Evolutionary conservation across 2,329 filamentous ascomycete genomes (phyloP).

Genomic region (Bipolaris zeicola): DNA sequence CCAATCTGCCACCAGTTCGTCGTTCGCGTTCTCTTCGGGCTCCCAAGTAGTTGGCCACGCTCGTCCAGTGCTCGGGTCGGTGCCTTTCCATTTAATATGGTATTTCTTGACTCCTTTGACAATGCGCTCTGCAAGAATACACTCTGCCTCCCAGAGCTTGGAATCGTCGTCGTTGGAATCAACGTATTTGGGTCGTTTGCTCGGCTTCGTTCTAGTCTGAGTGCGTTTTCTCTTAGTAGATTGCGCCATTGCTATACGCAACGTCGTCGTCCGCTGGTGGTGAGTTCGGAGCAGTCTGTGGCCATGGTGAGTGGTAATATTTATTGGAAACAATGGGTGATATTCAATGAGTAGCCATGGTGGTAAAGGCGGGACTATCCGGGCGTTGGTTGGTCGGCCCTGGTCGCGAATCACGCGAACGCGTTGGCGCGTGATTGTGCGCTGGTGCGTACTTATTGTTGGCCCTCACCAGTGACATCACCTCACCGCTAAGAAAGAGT

Average conservation of each 20-base stretch:
- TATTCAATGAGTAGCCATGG: constrained; percentile 2
- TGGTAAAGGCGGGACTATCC: constrained; percentile 6
- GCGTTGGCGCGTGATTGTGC: constrained; percentile 5
- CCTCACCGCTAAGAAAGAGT: background rate
- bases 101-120: constrained; percentile 49
- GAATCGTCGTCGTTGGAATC: constrained; percentile 10
- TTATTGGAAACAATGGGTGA: background rate
- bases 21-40: constrained; percentile 43
- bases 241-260: constrained; percentile 35
- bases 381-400: background rate
- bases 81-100: constrained; percentile 62
- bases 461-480: background rate
- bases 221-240: constrained; percentile 31
- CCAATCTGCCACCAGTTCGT: constrained; percentile 43
- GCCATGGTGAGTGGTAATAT: constrained; percentile 29
- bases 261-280: constrained; percentile 13
- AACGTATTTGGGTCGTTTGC: constrained; percentile 24
- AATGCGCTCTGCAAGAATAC: constrained; percentile 23
- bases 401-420: background rate
- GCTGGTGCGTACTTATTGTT: background rate
- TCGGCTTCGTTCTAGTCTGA: constrained; percentile 15
- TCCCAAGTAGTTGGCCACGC: constrained; percentile 61
- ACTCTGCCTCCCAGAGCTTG: constrained; percentile 15
- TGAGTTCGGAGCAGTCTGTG: background rate
- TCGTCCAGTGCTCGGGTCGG: constrained; percentile 55